Base-by-base conservation (phyloP, 2,329 filamentous ascomycete genomes). In the Penicillium rolfsii region DNA sequence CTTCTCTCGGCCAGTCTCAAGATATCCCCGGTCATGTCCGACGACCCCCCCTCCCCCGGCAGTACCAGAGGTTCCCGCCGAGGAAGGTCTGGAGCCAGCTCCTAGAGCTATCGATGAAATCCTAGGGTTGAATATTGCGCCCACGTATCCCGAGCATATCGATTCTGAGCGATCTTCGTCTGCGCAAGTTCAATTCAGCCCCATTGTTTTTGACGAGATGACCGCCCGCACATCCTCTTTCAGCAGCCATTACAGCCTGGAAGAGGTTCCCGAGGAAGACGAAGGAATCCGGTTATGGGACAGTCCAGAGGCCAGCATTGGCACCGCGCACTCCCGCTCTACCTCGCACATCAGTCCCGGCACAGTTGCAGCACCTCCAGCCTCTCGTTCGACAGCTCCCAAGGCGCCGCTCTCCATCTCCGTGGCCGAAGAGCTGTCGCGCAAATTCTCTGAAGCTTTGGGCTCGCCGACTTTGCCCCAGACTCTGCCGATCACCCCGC, bases 1-100 rank as follows among this genome's bases (percentile, higher is more conserved):
- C 67, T 85, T 85, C 68, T 85, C 83, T 28, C 80, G 82, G n/a
- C 82, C 83, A 3, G 80, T 78, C 26, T 72, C 81, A 4, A 78
- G 75, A 62, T 70, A 75, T 61, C 74, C 77, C 35, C 74, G 74
- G 30, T 72, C 76, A 35, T 75, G 78, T 24, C 76, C 76, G 7
- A 74, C 76, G 35, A 71, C 76, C 54, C 74, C 79, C 30, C 76
- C 79, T 19, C 76, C 76, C 49, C 71, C 77, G 55, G 61, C 60
- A 45, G 66, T 79, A 75, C n/a, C 80, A 76, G 35, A 73, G 63
- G 59, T 62, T 24, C 66, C 70, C 6, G 68, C 71, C 3, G 50
- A 53, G 5, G 72, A 74, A 45, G 64, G 71, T 16, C 64, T 67
- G 14, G 76, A 79, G 59, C 73, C 75, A 22, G 74, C 73, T 33